A percentile compares a stretch with the other conserved stretches of the same genome.
These are phyloP conservation scores for Pseudogymnoascus sp. DNA, from an alignment of 2,329 filamentous ascomycete genomes.

Conservation along the genomic window DNA sequence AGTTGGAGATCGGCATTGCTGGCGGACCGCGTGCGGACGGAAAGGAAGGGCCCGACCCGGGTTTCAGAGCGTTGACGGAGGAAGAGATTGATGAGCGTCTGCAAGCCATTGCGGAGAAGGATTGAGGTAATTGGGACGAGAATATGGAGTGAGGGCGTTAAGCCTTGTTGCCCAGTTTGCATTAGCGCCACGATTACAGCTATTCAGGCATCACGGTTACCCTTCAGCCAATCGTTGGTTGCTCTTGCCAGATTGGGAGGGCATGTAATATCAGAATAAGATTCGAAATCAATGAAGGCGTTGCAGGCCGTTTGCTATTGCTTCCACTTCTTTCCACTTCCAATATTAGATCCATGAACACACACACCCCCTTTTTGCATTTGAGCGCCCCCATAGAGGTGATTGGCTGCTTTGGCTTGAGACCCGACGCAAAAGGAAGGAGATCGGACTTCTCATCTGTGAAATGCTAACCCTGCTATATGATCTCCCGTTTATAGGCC, in stretches of 20 bases:
- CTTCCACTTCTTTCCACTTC: background rate
- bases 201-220: background rate
- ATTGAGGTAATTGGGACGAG: slow-evolving; percentile 48
- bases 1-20: slow-evolving; percentile 96
- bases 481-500: background rate
- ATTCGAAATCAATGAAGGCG: slow-evolving; percentile 9
- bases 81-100: slow-evolving; percentile 98
- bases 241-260: background rate
- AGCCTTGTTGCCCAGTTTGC: slow-evolving; percentile 8
- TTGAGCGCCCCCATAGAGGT: background rate
- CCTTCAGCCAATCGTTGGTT: background rate
- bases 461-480: slow-evolving; percentile 4
- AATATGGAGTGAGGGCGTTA: background rate
- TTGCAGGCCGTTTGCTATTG: slow-evolving; percentile 8
- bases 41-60: slow-evolving; percentile 69
- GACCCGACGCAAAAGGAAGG: background rate
- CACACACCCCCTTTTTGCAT: background rate
- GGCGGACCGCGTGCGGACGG: slow-evolving; percentile 80
- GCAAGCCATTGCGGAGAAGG: slow-evolving; percentile 97
- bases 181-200: slow-evolving; percentile 2
- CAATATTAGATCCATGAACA: background rate
- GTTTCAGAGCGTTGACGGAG: slow-evolving; percentile 85
- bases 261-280: slow-evolving; percentile 9
- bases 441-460: background rate
- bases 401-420: background rate